These are phyloP conservation scores for Aspergillus affinis DNA, from an alignment of 495 filamentous ascomycete genomes.

Conservation along the genomic window DNA sequence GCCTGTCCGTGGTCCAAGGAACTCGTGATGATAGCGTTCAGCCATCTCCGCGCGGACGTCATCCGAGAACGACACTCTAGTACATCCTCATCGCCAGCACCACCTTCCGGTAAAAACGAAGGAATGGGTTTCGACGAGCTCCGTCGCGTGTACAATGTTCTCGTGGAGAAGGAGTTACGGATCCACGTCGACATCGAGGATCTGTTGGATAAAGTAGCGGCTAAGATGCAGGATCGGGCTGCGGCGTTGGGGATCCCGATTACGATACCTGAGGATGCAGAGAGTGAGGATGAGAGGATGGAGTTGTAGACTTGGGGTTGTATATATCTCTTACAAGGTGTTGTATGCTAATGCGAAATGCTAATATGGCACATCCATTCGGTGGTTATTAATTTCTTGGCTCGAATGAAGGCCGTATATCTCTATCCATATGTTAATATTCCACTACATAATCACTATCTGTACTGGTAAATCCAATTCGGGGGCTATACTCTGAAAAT, in stretches of 20 bases:
- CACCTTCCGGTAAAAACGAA: constrained; percentile 2
- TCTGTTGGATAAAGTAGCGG: constrained; percentile 23
- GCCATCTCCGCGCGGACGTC: constrained; percentile 40
- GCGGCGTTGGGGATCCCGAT: constrained; percentile 21
- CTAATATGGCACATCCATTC: too few species aligned
- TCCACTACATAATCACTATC: neutral
- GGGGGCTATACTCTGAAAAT: neutral
- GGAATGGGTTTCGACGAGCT: constrained; percentile 43
- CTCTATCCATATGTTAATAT: too few species aligned
- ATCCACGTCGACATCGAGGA: constrained; percentile 46
- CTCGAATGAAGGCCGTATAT: too few species aligned
- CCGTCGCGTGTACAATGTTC: constrained; percentile 46
- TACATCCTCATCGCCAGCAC: too few species aligned
- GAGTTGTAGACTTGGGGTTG: constrained; percentile 5
- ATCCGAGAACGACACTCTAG: neutral
- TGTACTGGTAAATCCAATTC: neutral
- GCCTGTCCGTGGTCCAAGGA: constrained; percentile 78
- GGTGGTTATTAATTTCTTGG: too few species aligned
- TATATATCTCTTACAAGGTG: neutral
- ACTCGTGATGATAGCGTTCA: constrained; percentile 62
- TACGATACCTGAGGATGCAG: constrained; percentile 31
- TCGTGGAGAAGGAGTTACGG: constrained; percentile 54
- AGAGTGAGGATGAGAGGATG: constrained; percentile 26
- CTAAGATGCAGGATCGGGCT: constrained; percentile 12
- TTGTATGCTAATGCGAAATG: too few species aligned